phyloP scores from a whole-genome alignment of 2,329 filamentous ascomycete species.

The Stenocarpella maydis region DNA sequence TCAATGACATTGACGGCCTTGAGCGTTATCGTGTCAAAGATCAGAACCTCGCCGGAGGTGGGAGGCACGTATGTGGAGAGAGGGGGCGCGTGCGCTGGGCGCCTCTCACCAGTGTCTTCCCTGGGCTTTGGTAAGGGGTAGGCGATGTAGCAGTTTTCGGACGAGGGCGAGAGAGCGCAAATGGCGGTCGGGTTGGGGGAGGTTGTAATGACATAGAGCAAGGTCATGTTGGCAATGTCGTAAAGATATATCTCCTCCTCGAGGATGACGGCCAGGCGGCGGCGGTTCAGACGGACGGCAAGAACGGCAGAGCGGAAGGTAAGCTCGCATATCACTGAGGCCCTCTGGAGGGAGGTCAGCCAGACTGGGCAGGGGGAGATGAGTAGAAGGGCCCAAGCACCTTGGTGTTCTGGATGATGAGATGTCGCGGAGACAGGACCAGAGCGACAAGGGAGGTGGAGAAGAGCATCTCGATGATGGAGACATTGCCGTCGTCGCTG shows the following conservation, averaged over 20 bases:
- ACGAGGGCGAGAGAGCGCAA: conserved; percentile 91
- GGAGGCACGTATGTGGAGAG: conserved; percentile 79
- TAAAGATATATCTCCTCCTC: conserved; percentile 98
- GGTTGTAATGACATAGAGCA: conserved; percentile 90
- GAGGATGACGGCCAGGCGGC: conserved; percentile 89
- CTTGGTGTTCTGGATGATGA: conserved; percentile 98
- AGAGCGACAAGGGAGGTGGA: conserved; percentile 95
- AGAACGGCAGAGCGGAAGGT: conserved; percentile 97
- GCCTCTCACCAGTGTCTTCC: conserved; percentile 63
- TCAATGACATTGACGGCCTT: conserved; percentile 96
- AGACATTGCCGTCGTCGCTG: conserved; percentile 92
- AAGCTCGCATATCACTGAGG: conserved; percentile 94
- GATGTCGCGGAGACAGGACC: conserved; percentile 87
- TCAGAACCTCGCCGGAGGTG: conserved; percentile 88
- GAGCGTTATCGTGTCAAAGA: conserved; percentile 88
- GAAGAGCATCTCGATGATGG: conserved; percentile 98
- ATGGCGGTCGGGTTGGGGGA: conserved; percentile 93
- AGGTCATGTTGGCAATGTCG: conserved; percentile 98
- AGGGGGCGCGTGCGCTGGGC: conserved; percentile 86
- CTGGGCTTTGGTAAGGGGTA: conserved; percentile 85
- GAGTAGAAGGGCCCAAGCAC: conserved; percentile 53
- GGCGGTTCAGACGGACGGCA: conserved; percentile 91
- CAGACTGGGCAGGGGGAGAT: conserved; percentile 11
- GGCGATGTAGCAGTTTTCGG: conserved; percentile 93
- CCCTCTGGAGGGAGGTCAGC: conserved; percentile 54